These are phyloP conservation scores for Wallacemonas collosoma DNA, from an alignment of 208 protist genomes.

Conservation along the genomic window DNA sequence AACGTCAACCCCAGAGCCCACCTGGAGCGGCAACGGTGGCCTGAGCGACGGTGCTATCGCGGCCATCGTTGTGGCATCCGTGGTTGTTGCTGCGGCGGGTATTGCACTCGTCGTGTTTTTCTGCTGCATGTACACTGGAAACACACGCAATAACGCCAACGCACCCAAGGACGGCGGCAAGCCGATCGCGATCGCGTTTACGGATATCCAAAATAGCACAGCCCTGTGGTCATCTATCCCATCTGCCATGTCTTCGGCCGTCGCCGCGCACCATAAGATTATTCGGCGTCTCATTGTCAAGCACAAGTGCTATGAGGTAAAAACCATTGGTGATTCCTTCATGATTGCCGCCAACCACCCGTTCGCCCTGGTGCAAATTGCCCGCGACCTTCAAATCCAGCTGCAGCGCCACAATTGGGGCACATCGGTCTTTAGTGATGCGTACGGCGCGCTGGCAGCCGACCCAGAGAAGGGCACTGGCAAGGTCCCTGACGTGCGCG, in stretches of 20 bases:
- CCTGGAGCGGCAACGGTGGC: neutral
- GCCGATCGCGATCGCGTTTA: slow-evolving; percentile 63
- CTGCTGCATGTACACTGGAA: slow-evolving; percentile 20
- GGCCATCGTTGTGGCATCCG: slow-evolving; percentile 9
- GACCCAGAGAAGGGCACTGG: neutral
- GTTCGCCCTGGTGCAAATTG: slow-evolving; percentile 46
- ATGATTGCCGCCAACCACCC: slow-evolving; percentile 63
- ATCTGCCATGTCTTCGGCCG: slow-evolving; percentile 41
- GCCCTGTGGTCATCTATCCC: slow-evolving; percentile 53
- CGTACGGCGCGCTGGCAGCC: slow-evolving; percentile 20
- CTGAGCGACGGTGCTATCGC: slow-evolving; percentile 2
- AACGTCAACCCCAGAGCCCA: neutral
- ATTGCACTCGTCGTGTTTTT: slow-evolving; percentile 14
- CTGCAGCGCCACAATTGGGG: slow-evolving; percentile 49
- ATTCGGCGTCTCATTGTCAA: slow-evolving; percentile 57
- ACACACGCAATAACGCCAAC: slow-evolving; percentile 53
- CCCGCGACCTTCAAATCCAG: slow-evolving; percentile 43
- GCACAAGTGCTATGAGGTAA: slow-evolving; percentile 74
- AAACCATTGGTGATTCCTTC: slow-evolving; percentile 77
- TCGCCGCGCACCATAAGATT: slow-evolving; percentile 52
- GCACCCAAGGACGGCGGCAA: slow-evolving; percentile 46
- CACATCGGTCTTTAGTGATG: slow-evolving; percentile 42
- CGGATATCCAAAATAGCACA: slow-evolving; percentile 69
- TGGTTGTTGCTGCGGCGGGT: neutral
- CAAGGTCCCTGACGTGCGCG: slow-evolving; percentile 14